Evolutionary conservation across 148 eudicot species (phyloP), one percentile per base, ranked within the genome.

Genomic region (Rhododendron molle): DNA sequence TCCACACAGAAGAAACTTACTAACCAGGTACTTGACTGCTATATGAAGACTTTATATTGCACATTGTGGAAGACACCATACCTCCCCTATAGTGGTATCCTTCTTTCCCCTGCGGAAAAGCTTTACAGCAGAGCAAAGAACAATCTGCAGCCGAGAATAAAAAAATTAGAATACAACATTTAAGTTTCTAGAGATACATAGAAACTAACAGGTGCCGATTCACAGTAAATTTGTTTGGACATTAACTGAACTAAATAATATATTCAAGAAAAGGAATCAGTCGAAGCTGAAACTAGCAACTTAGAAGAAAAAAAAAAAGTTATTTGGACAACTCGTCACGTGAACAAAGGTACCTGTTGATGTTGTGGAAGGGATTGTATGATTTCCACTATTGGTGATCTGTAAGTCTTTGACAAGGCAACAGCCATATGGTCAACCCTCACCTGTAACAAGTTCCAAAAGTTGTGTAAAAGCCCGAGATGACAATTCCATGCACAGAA

Each of bases 361-460:
- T 97, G 99, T 89, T 94, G 99, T n/a, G 98, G 99, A 84, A 97
- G 95, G 71, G 95, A 92, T 80, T 93, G 95, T 83, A 97, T 91
- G 54, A 96, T 97, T 83, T 95, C 98, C 26, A 97, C 95, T 71
- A 92, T 91, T 78, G 96, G 94, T 56, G 98, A 92, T 88, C 85
- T 93, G 77, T 83, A 97, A 26, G 94, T 90, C 89, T 91, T 95
- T 80, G 98, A 97, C 89, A 95, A 91, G 85, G 99, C 98, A 89
- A 89, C 62, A 80, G 94, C 98, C 94, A 97, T 91, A 81, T 97
- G 99, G 89, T 95, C 92, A 77, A 95, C 89, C 88, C 93, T 93
- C 85, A 97, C 98, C 98, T 94, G 85, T 74, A 85, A 90, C 56
- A 76, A 83, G 40, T 82, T 85, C 58, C 38, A 80, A 81, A 20